phyloP scores from a whole-genome alignment of 1,284 basidiomycete genomes.

The Irpex rosettiformis region DNA sequence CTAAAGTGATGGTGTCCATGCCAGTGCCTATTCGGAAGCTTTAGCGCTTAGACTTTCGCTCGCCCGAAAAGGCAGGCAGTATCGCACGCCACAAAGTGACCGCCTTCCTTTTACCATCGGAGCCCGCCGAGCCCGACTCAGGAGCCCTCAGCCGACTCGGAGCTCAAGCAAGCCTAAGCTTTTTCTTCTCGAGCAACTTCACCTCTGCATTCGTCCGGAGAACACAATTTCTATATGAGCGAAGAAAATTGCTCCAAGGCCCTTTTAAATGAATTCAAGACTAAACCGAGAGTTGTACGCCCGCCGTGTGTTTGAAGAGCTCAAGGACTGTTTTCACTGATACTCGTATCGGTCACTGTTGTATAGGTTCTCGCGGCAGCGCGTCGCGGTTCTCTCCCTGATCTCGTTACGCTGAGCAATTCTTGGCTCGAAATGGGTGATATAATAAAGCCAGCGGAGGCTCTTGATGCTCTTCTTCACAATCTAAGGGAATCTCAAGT shows the following conservation, averaged over 20 bases:
- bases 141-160: too few species aligned
- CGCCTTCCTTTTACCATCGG: neutral
- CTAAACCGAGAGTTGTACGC: neutral
- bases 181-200: neutral
- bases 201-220: too few species aligned
- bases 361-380: neutral
- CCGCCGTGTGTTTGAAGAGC: neutral
- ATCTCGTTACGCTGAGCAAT: neutral
- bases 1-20: neutral
- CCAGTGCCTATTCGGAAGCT: neutral
- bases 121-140: too few species aligned
- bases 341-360: neutral
- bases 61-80: neutral
- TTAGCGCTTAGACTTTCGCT: neutral
- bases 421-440: neutral
- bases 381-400: neutral
- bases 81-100: neutral
- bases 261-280: neutral
- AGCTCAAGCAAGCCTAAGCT: neutral
- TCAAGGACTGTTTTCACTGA: neutral
- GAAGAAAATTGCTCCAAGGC: too few species aligned
- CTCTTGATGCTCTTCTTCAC: neutral
- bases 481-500: neutral
- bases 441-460: neutral
- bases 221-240: too few species aligned